A percentile compares a stretch with the other conserved stretches of the same genome.
phyloP scores from a whole-genome alignment of 805 yeast genomes.

The Candida sithepensis region DNA sequence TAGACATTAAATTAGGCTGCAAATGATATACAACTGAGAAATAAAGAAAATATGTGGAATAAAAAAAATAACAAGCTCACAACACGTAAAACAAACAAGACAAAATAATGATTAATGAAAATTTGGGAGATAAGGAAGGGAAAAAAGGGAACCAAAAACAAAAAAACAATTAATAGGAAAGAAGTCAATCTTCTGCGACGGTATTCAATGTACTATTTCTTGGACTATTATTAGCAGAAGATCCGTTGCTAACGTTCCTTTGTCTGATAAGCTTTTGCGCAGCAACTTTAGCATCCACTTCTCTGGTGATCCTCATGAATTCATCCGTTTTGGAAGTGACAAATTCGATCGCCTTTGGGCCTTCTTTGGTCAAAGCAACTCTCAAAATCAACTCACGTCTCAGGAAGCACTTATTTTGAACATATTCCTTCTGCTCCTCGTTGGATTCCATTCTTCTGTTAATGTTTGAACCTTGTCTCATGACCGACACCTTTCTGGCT shows the following conservation, averaged over 20 bases:
- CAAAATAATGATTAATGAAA: too few relatives aligned
- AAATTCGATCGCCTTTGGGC: conserved; percentile 8
- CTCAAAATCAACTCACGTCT: conserved; percentile 14
- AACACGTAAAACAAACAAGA: too few relatives aligned
- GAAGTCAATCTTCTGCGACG: too few relatives aligned
- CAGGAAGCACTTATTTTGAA: conserved; percentile 4
- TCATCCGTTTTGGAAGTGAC: conserved; percentile 8
- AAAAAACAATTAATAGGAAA: too few relatives aligned
- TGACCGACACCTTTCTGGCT: conserved; percentile 10
- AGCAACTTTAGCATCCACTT: conserved; percentile 7
- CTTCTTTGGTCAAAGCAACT: conserved; percentile 17
- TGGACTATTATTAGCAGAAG: not conserved
- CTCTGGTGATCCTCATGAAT: conserved; percentile 5
- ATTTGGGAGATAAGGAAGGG: too few relatives aligned
- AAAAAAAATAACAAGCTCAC: too few relatives aligned
- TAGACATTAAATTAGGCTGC: too few relatives aligned
- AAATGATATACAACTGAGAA: too few relatives aligned
- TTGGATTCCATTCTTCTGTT: conserved; percentile 7
- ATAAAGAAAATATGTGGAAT: too few relatives aligned
- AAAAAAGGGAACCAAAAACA: too few relatives aligned
- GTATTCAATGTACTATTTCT: not conserved
- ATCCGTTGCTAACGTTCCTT: not conserved
- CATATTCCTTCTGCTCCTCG: conserved; percentile 4
- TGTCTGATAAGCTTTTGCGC: conserved; percentile 10
- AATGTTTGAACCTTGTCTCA: conserved; percentile 14